Percentiles rank a stretch among this genome's conserved stretches.
Conservation (phyloP, 169 alveolate genomes). For the Plasmodium vinckei region DNA sequence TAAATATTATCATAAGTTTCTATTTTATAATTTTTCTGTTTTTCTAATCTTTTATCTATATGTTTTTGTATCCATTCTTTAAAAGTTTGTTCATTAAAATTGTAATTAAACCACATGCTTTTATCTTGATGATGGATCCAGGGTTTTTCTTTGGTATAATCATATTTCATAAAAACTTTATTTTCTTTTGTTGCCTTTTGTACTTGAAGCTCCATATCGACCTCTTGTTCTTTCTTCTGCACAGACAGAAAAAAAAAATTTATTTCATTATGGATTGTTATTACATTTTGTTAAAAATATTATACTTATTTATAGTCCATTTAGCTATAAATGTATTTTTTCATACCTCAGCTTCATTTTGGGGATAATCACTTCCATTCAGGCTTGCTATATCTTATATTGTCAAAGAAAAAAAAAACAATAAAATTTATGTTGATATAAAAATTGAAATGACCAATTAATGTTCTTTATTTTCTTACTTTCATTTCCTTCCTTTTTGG, state of each 20-base stretch:
- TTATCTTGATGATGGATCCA: slow-evolving; percentile 58
- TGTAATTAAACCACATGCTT: slow-evolving; percentile 75
- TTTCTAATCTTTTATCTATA: slow-evolving; percentile 48
- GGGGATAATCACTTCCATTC: not conserved
- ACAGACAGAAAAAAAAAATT: not conserved
- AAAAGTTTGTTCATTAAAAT: slow-evolving; percentile 54
- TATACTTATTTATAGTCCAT: no score
- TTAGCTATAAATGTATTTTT: no score
- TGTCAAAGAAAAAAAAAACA: not conserved
- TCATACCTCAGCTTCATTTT: slow-evolving; percentile 17
- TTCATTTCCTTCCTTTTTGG: slow-evolving; percentile 9
- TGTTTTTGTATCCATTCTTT: slow-evolving; percentile 72
- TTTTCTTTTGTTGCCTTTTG: slow-evolving; percentile 63
- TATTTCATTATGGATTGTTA: no score
- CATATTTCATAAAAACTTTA: slow-evolving; percentile 68
- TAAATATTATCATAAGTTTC: slow-evolving; percentile 59
- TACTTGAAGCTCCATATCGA: slow-evolving; percentile 42
- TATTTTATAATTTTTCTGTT: slow-evolving; percentile 53
- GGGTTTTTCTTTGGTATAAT: slow-evolving; percentile 64
- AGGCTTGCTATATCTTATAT: not conserved
- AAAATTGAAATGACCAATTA: not conserved
- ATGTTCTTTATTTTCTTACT: not conserved
- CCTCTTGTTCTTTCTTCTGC: slow-evolving; percentile 27
- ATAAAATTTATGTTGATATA: not conserved
- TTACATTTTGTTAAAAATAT: no score